Conservation (phyloP, 495 filamentous ascomycete genomes). For the Penicillium odoratum region DNA sequence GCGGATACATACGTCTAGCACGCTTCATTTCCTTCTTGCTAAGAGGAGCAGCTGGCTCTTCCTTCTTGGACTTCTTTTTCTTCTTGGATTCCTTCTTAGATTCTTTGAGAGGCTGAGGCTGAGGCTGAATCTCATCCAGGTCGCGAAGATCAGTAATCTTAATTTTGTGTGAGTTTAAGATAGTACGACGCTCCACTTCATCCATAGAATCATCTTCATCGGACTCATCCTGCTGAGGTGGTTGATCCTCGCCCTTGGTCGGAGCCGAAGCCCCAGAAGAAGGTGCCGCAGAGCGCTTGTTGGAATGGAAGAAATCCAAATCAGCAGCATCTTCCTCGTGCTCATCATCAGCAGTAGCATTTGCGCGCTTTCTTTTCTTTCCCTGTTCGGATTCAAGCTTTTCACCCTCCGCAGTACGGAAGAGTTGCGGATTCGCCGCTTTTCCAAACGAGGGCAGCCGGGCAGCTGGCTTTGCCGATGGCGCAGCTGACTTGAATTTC, state of each 20-base stretch:
- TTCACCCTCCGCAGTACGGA: conserved; percentile 41
- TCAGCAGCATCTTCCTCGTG: conserved; percentile 29
- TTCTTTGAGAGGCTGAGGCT: conserved; percentile 44
- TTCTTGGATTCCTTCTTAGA: conserved; percentile 54
- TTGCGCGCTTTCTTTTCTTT: conserved; percentile 43
- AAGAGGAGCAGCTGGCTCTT: conserved; percentile 38
- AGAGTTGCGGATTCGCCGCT: conserved; percentile 54
- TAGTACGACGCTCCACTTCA: conserved; percentile 67
- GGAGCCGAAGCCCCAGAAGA: conserved; percentile 18
- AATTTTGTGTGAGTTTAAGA: conserved; percentile 81
- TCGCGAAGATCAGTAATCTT: conserved; percentile 74
- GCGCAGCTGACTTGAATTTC: conserved; percentile 38
- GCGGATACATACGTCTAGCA: conserved; percentile 60
- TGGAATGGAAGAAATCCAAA: conserved; percentile 42
- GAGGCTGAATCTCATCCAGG: conserved; percentile 36
- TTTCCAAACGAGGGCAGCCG: conserved; percentile 51
- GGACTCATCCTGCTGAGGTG: conserved; percentile 21
- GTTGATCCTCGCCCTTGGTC: conserved; percentile 19
- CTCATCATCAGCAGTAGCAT: conserved; percentile 19
- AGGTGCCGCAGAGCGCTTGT: conserved; percentile 24
- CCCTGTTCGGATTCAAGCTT: conserved; percentile 35
- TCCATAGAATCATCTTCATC: conserved; percentile 40
- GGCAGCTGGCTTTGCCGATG: conserved; percentile 23
- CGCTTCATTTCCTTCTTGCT: conserved; percentile 56
- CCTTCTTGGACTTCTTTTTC: conserved; percentile 51